A percentile compares a stretch with the other conserved stretches of the same genome.
phyloP scores from a whole-genome alignment of 2,329 filamentous ascomycete species.

The Curvularia hawaiiensis region DNA sequence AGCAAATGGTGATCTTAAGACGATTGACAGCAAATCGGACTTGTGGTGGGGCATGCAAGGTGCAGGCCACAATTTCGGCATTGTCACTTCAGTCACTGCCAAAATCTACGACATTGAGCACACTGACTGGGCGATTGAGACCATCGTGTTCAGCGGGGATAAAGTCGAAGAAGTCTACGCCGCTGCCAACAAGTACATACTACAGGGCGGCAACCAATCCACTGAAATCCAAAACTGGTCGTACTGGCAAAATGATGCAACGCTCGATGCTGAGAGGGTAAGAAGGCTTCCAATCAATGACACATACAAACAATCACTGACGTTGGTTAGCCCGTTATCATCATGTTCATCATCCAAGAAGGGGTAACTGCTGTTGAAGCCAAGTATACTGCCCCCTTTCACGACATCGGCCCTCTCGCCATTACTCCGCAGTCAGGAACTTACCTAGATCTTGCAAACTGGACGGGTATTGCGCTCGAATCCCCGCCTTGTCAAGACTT shows the following conservation, averaged over 20 bases:
- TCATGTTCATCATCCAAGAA: conserved; percentile 35
- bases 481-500: conserved; percentile 36
- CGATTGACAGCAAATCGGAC: conserved; percentile 52
- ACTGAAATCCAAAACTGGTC: conserved; percentile 41
- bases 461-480: conserved; percentile 29
- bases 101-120: conserved; percentile 51
- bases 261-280: conserved; percentile 1
- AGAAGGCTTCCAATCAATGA: neutral
- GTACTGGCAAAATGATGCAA: conserved; percentile 30
- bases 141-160: conserved; percentile 45
- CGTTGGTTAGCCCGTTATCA: conserved; percentile 5
- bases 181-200: conserved; percentile 53
- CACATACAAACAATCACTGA: neutral
- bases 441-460: conserved; percentile 30
- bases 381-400: conserved; percentile 30
- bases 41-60: conserved; percentile 60
- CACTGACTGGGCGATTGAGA: conserved; percentile 30
- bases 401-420: conserved; percentile 22
- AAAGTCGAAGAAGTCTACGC: conserved; percentile 57
- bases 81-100: conserved; percentile 27
- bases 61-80: conserved; percentile 57
- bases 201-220: conserved; percentile 52
- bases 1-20: conserved; percentile 53
- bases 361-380: conserved; percentile 26
- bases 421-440: conserved; percentile 22